Base-by-base conservation (phyloP, 2,329 filamentous ascomycete species). In the Alternaria infectoria region DNA sequence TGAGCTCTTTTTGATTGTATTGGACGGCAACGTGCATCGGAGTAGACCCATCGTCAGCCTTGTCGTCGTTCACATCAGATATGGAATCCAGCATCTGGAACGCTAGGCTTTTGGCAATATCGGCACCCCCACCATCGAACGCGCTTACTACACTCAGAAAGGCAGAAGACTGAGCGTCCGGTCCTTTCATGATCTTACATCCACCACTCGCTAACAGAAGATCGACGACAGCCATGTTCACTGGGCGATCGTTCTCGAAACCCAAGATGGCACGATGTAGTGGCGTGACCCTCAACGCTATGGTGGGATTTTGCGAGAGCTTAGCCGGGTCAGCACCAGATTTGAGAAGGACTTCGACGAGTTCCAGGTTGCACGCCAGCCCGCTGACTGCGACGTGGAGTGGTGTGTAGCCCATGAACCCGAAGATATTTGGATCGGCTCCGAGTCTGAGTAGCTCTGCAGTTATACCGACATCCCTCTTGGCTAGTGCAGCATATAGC, bases 1-100 rank as follows among this genome's bases (percentile, higher is more conserved):
- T 64, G 85, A 86, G 64, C 85, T 97, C 36, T 90, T 89, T 72
- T 86, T 87, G 51, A 10, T 62, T 55, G 21, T 64, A 50, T 6
- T 64, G 46, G 7, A 61, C 54, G 2, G 69, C 71, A 9, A 68
- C 65, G 50, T 73, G 71, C n/a, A 74, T 62, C 15, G 67, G 23
- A 5, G 66, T 74, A 43, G 62, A 64, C 8, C 67, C 69, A 6
- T 68, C 62, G 15, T 59, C 58, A 17, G 61, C 36, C 36, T 17
- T 40, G 36, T 40, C 36, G 36, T 40, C 36, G 25, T 69, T 62
- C 23, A 70, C 54, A 25, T 73, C 56, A 6, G 51, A 19, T 5
- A 68, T 57, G 19, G 61, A 66, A 6, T 71, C 57, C 12, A 73
- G 23, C 71, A 73, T 73, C n/a, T 59, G 62, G n/a, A 52, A 54